A percentile compares a stretch with the other conserved stretches of the same genome.
These are phyloP conservation scores for Rachicladosporium sp. DNA, from an alignment of 2,329 filamentous ascomycete genomes.

Conservation along the genomic window DNA sequence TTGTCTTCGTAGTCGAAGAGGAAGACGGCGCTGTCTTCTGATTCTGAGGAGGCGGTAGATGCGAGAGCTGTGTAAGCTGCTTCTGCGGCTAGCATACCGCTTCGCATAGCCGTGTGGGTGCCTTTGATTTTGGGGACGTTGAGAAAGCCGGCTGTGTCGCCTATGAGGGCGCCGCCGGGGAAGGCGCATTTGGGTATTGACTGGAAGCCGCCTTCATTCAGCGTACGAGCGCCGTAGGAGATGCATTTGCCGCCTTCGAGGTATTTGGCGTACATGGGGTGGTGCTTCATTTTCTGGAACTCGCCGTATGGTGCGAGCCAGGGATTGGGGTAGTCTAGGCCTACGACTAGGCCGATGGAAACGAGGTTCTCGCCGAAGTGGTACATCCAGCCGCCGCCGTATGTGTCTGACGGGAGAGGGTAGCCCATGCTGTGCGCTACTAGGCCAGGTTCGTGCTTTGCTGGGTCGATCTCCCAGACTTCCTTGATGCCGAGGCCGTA, in stretches of 20 bases:
- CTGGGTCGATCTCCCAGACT: slow-evolving; percentile 90
- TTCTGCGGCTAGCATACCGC: slow-evolving; percentile 90
- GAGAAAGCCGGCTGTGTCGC: slow-evolving; percentile 90
- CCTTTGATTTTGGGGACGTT: slow-evolving; percentile 99
- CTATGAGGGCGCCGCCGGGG: slow-evolving; percentile 87
- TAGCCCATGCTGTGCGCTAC: slow-evolving; percentile 89
- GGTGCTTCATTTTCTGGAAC: slow-evolving; percentile 97
- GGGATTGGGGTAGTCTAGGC: slow-evolving; percentile 90
- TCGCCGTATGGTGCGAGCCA: slow-evolving; percentile 93
- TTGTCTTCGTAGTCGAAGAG: slow-evolving; percentile 88
- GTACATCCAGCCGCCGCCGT: slow-evolving; percentile 98
- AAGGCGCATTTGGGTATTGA: slow-evolving; percentile 96
- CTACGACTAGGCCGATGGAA: slow-evolving; percentile 79
- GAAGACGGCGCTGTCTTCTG: slow-evolving; percentile 62
- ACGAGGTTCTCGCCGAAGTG: slow-evolving; percentile 98
- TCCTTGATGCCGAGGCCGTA: slow-evolving; percentile 93
- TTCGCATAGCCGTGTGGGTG: slow-evolving; percentile 95
- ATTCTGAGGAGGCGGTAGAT: slow-evolving; percentile 10
- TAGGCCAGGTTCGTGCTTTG: slow-evolving; percentile 79
- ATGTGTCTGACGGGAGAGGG: slow-evolving; percentile 75
- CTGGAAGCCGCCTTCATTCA: slow-evolving; percentile 93
- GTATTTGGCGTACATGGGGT: slow-evolving; percentile 74
- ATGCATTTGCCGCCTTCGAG: slow-evolving; percentile 97
- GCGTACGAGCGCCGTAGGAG: slow-evolving; percentile 81
- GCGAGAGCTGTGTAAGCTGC: slow-evolving; percentile 69